Percentiles rank a stretch among this genome's conserved stretches.
These are phyloP conservation scores for Erodium trifolium DNA, from an alignment of 441 rosid species.

Conservation along the genomic window DNA sequence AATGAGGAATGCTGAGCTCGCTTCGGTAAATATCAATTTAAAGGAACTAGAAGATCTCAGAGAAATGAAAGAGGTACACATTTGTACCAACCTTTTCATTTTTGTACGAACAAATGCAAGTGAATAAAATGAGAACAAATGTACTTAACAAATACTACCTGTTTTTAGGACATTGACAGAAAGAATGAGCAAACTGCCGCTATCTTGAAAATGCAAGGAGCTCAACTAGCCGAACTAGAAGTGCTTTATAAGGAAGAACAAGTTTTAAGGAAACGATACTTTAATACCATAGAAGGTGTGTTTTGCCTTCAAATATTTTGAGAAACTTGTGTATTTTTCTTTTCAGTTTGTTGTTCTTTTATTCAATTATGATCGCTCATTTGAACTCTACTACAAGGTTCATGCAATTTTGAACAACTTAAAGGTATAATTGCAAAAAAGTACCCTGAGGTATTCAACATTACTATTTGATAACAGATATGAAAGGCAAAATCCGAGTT, in stretches of 20 bases:
- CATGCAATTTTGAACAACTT: not conserved
- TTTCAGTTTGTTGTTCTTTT: not conserved
- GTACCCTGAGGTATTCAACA: no score
- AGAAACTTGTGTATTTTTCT: not conserved
- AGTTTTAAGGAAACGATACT: slow-evolving; percentile 70
- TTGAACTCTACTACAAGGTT: not conserved
- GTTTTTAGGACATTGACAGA: slow-evolving; percentile 77
- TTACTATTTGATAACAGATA: slow-evolving; percentile 39
- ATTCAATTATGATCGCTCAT: not conserved
- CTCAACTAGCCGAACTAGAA: slow-evolving; percentile 87
- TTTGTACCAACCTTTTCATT: slow-evolving; percentile 13
- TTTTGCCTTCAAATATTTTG: slow-evolving; percentile 1
- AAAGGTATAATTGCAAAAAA: slow-evolving; percentile 3
- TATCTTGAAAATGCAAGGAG: slow-evolving; percentile 89
- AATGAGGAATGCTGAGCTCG: slow-evolving; percentile 44
- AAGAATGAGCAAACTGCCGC: slow-evolving; percentile 96
- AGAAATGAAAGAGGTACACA: slow-evolving; percentile 87
- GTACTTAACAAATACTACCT: slow-evolving; percentile 17
- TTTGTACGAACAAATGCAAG: not conserved
- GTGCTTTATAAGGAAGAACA: slow-evolving; percentile 85
- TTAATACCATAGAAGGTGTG: slow-evolving; percentile 86
- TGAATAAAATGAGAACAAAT: not conserved
- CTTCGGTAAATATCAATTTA: slow-evolving; percentile 50
- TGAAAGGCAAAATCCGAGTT: slow-evolving; percentile 96
- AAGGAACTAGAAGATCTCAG: slow-evolving; percentile 86